Percentiles rank a stretch among this genome's conserved stretches.
Conservation (phyloP, 495 filamentous ascomycete species). For the Choiromyces venosus region DNA sequence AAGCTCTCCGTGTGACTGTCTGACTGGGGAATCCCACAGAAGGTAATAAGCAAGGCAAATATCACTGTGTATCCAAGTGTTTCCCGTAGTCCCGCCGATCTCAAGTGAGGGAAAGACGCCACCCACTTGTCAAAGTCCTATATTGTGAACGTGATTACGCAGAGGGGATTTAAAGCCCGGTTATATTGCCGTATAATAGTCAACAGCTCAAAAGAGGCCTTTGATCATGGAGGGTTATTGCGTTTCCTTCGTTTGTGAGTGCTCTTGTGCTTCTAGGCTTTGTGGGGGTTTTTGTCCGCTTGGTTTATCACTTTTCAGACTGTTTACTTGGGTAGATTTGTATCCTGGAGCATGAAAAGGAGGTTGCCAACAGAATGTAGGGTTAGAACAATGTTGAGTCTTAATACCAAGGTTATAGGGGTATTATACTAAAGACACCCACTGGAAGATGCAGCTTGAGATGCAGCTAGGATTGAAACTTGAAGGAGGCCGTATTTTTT, state of each 20-base stretch:
- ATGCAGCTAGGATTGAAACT: background rate
- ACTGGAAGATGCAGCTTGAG: background rate
- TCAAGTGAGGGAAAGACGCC: background rate
- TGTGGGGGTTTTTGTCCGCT: background rate
- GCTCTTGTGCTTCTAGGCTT: slow-evolving; percentile 1
- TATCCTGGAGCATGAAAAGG: background rate
- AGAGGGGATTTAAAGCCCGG: background rate
- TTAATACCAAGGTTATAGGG: background rate
- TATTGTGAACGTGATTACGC: background rate
- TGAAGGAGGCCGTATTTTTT: background rate
- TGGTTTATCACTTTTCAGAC: background rate
- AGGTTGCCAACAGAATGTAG: background rate
- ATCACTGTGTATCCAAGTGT: background rate
- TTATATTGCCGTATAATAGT: background rate
- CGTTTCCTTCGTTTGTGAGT: background rate
- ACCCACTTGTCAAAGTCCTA: background rate
- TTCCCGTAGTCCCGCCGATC: background rate
- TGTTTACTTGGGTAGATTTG: background rate
- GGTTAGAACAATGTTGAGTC: background rate
- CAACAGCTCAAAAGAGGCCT: background rate
- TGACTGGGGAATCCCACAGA: background rate
- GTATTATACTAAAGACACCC: background rate
- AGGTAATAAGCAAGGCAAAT: background rate
- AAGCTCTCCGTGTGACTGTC: background rate
- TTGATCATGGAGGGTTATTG: background rate